phyloP scores from a whole-genome alignment of 1,139 yeast genomes.

The Hansenula lynferdii region DNA sequence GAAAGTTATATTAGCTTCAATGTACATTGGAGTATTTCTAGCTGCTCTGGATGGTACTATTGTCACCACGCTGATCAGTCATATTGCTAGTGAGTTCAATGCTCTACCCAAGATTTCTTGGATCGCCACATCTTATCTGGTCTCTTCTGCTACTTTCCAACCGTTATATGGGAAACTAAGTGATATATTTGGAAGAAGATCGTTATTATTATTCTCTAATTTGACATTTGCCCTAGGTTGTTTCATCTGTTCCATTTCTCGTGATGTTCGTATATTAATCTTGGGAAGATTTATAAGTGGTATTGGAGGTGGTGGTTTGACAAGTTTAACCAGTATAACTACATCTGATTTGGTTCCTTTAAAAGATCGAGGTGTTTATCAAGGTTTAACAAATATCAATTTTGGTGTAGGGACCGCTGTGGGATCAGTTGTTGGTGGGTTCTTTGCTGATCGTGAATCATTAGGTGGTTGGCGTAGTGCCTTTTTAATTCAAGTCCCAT shows the following conservation, averaged over 20 bases:
- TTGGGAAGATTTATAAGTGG: constrained; percentile 60
- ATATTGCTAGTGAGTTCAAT: constrained; percentile 52
- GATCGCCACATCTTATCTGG: constrained; percentile 53
- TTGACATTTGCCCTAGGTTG: constrained; percentile 45
- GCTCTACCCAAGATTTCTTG: constrained; percentile 47
- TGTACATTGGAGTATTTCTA: constrained; percentile 41
- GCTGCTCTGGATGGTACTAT: constrained; percentile 55
- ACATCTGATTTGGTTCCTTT: constrained; percentile 54
- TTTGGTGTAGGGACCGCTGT: constrained; percentile 68
- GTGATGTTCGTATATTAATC: constrained; percentile 39
- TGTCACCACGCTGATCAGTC: constrained; percentile 47
- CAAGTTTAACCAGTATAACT: constrained; percentile 49
- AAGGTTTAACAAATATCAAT: constrained; percentile 58
- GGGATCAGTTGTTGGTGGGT: constrained; percentile 71
- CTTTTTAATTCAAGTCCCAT: constrained; percentile 58
- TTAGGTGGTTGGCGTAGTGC: constrained; percentile 71
- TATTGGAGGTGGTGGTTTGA: constrained; percentile 62
- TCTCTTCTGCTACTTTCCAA: constrained; percentile 54
- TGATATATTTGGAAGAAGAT: constrained; percentile 76
- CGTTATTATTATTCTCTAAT: constrained; percentile 40
- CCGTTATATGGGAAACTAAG: constrained; percentile 78
- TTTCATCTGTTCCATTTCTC: constrained; percentile 39
- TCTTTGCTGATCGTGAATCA: constrained; percentile 39
- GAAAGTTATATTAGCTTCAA: constrained; percentile 26
- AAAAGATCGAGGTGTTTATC: constrained; percentile 53